Percentiles rank a stretch among this genome's conserved stretches.
These are phyloP conservation scores for Tolypocladium cylindrosporum DNA, from an alignment of 2,329 filamentous ascomycete species.

Conservation along the genomic window DNA sequence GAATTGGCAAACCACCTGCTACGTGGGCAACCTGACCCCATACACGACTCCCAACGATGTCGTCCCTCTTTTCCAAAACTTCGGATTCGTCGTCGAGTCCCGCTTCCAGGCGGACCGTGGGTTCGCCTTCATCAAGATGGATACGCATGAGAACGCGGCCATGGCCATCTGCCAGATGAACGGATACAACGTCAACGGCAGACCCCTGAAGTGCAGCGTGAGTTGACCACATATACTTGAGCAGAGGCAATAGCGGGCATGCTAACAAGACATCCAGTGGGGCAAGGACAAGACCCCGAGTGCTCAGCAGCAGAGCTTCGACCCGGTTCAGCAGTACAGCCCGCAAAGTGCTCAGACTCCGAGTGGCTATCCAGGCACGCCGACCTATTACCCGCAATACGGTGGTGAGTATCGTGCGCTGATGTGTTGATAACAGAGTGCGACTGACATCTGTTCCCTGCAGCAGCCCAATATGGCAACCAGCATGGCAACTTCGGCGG, in stretches of 20 bases:
- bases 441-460: conserved; percentile 12
- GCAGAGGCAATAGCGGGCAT: background rate
- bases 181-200: conserved; percentile 94
- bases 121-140: conserved; percentile 99
- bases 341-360: conserved; percentile 66
- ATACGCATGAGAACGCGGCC: conserved; percentile 92
- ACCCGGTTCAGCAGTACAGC: conserved; percentile 61
- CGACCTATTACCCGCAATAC: conserved; percentile 91
- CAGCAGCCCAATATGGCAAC: conserved; percentile 44
- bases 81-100: conserved; percentile 93
- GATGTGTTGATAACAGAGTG: conserved; percentile 7
- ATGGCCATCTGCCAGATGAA: conserved; percentile 98
- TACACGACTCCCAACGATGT: conserved; percentile 96
- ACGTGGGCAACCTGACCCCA: conserved; percentile 93
- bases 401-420: conserved; percentile 47
- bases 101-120: conserved; percentile 96
- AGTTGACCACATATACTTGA: conserved; percentile 30
- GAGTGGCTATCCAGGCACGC: conserved; percentile 66
- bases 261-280: conserved; percentile 56
- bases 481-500: conserved; percentile 60
- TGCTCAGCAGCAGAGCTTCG: conserved; percentile 52
- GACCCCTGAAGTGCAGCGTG: conserved; percentile 97
- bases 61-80: conserved; percentile 97
- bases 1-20: conserved; percentile 96
- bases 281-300: conserved; percentile 96